Base-by-base conservation (phyloP, 176 grass and related monocot genomes). In the Musa itinerans region DNA sequence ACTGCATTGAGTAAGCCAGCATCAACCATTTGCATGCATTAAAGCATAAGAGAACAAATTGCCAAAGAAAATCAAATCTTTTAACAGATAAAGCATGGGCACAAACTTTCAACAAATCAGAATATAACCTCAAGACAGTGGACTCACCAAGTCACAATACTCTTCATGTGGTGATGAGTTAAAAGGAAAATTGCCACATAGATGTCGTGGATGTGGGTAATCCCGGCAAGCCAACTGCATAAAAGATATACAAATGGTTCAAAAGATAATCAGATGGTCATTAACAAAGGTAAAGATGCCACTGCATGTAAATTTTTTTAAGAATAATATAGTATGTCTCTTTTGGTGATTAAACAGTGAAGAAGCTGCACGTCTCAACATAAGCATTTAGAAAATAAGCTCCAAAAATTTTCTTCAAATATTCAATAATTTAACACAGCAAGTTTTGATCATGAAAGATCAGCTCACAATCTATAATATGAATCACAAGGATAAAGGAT, bases 201-300 rank as follows among this genome's bases (percentile, higher is more conserved):
- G 64, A 92, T 99, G 89, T 2, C 96, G 96, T 8, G 96, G 80
- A 83, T 99, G 96, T 62, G 96, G 85, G 83, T 92, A 99, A 74
- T 99, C 96, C 26, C 91, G 85, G 81, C 96, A 99, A 63, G 96
- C 96, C 75, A 99, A 51, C 96, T 99, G 96, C 24, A 78, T 48
- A 87, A 78, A 10, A 50, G 15, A 19, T 50, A 58, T 68, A 78
- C 20, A 73, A 56, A 24, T 49, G 8, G 2, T 48, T 69, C 52
- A 62, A 54, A 53, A 50, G 16, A 15, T 27, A 56, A 26, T 65
- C 22, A 65, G 9, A 65, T 26, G 23, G 10, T 29, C 1, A 9
- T 10, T 13, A 65, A 24, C n/a, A 64, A 13, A 26, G 10, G 34
- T 43, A 43, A 6, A 5, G 34, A 43, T 6, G 34, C 34, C 34